Evolutionary conservation across 2,329 filamentous ascomycete species (phyloP), one percentile per base, ranked within the genome.

Genomic region (Colletotrichum lini): DNA sequence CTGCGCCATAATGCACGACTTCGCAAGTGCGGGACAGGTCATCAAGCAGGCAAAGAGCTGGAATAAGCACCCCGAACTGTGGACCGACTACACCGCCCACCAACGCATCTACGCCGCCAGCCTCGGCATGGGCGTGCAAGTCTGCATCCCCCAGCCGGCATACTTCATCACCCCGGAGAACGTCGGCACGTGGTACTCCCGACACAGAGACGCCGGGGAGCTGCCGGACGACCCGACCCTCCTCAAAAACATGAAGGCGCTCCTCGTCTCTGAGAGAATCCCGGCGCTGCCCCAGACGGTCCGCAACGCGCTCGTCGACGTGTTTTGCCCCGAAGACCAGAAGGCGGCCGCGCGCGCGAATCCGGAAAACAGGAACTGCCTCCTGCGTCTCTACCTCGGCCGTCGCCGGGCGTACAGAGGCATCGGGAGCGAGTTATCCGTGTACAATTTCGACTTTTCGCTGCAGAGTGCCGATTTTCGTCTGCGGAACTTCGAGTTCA

Each of bases 391-490:
- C 0, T 76, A 77, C 49, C 74, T 78, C 5, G 75, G 76, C 2
- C 60, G 60, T 18, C 72, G 16, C n/a, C 59, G 59, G 65, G 5
- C n/a, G 23, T 18, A 26, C 13, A 58, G 18, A 13, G 9, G 40
- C 13, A 21, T 58, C 2, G 35, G 44, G 1, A 58, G 10, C 4
- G 69, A 40, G 5, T 77, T 75, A 68, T 79, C 76, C 56, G 75
- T 82, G 0, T 67, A 78, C 1, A 81, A 80, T 65, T 78, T 80
- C 57, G 77, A 79, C 35, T 40, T 82, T 7, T 76, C 79, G 18
- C 68, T 82, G 1, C 35, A 9, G 35, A 10, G 35, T 2, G 35
- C 35, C 35, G 35, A 38, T 4, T 77, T 75, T 70, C 79, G 76
- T 50, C 75, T 82, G 0, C 68, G 78, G 0, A 81, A 80, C 67